Evolutionary conservation across 129 eudicot genomes (phyloP), one percentile per base, ranked within the genome.

Genomic region (Flaveria ramosissima): DNA sequence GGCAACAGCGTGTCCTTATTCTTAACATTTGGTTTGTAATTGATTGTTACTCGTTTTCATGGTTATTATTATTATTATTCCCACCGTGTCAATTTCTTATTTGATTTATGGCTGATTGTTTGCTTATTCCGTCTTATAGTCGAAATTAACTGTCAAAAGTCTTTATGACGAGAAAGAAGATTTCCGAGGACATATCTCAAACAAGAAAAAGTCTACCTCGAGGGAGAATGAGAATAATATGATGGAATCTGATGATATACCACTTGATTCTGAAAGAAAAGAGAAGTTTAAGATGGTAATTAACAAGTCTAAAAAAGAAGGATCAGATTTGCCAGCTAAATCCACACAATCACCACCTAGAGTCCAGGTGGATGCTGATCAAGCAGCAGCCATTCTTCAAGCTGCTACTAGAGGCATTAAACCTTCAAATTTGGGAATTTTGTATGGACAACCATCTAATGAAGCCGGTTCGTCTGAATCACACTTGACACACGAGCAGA

Each of bases 331-430:
- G 21, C 86, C 84, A 16, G 69, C 85, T 21, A 87, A 83, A 76
- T 71, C 74, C 20, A 21, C 83, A 70, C 84, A 83, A 70, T 86
- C 77, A n/a, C 84, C 82, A 62, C 32, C 59, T 81, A 82, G 82
- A 66, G 74, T 87, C 41, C 75, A 81, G 76, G 88, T 94, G 80
- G 96, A 91, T 87, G 90, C 96, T 36, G 88, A 88, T 45, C 89
- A 91, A 46, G 97, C 97, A 4, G 99, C 97, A 32, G 97, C 96
- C 59, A 94, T 94, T 70, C 97, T 94, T 84, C 99, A 94, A 81
- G 97, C 99, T 79, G 99, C 99, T 64, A 89, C 93, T 11, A 84
- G 96, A 81, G 99, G 99, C 72, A 86, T 86, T 45, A 94, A 79
- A 42, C 83, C 60, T 52, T 88, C 99, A 47, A 77, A 67, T 82